Percentiles rank a stretch among this genome's conserved stretches.
Evolutionary conservation across 164 flowering plant species (phyloP).

Genomic region (Umbellularia californica): DNA sequence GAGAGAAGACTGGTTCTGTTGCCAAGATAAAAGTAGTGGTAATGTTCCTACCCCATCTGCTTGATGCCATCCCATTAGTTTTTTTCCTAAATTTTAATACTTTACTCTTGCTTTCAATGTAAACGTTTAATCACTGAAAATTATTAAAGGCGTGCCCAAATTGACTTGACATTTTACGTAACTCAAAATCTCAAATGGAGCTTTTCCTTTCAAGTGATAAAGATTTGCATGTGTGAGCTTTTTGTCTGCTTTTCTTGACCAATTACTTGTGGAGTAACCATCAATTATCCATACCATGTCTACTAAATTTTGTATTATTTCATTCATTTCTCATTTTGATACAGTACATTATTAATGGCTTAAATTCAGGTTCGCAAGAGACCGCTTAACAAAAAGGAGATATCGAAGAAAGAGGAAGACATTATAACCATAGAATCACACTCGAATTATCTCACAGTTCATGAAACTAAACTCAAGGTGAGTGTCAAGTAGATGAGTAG

Average conservation of each 20-base stretch:
- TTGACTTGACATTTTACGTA: no score
- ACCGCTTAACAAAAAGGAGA: slow-evolving; percentile 74
- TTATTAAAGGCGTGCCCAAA: no score
- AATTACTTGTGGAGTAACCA: background rate
- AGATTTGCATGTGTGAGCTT: no score
- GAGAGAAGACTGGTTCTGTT: slow-evolving; percentile 58
- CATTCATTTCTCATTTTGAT: background rate
- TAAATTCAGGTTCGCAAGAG: slow-evolving; percentile 79
- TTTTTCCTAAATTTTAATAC: background rate
- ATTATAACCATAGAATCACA: slow-evolving; percentile 53
- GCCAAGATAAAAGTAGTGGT: slow-evolving; percentile 95
- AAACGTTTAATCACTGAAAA: background rate
- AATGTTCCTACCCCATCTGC: slow-evolving; percentile 16
- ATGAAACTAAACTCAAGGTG: slow-evolving; percentile 91
- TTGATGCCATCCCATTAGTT: background rate
- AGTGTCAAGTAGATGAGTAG: slow-evolving; percentile 4
- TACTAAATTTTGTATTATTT: background rate
- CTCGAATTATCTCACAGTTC: slow-evolving; percentile 68
- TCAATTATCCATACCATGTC: background rate
- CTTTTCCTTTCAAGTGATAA: no score
- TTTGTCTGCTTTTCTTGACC: no score
- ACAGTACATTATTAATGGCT: background rate
- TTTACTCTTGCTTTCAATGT: background rate
- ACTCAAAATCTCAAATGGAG: background rate
- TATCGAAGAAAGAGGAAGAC: slow-evolving; percentile 80